Base-by-base conservation (phyloP, 2,329 filamentous ascomycete genomes). In the Botrytis elliptica region DNA sequence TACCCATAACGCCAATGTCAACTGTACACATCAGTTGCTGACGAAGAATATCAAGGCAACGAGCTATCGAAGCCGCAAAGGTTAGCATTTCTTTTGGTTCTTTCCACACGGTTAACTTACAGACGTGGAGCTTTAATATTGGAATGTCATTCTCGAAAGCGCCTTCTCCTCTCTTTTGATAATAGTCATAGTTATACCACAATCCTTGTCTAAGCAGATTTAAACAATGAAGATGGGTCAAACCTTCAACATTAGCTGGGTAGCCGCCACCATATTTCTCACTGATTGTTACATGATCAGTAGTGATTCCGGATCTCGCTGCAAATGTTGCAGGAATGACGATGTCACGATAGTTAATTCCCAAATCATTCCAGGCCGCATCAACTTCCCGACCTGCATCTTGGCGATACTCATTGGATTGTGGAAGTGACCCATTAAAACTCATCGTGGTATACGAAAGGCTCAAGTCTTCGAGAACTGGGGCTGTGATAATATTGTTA, bases 11-110 rank as follows among this genome's bases (percentile, higher is more conserved):
- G 1, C 86, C 86, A 20, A 85, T 82, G 73, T 88, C 86, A 1
- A 85, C 81, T 3, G 82, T 85, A 76, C 86, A 89, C 86, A 88
- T 88, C 33, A 89, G 80, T 70, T 88, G 84, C 77, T 88, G 86
- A 22, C 86, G 83, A 65, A 88, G 72, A 36, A 87, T 86, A 74
- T 89, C 86, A 14, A 88, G 79, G 74, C 87, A 89, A 75, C 88
- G 86, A 3, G 86, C 85, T 72, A 16, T 9, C 8, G 16, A 38
- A n/a, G n/a, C n/a, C 40, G 3, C 62, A 63, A 66, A 29, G 2
- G 60, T 44, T 49, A 60, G 65, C 20, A n/a, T 38, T n/a, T 38
- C 1, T n/a, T 67, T n/a, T 1, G 4, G 14, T 8, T 3, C 2
- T 38, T n/a, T 5, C 64, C 14, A 6, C 14, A n/a, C 14, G 12